Conservation (phyloP, 2,329 filamentous ascomycete species). For the Colletotrichum musicola region DNA sequence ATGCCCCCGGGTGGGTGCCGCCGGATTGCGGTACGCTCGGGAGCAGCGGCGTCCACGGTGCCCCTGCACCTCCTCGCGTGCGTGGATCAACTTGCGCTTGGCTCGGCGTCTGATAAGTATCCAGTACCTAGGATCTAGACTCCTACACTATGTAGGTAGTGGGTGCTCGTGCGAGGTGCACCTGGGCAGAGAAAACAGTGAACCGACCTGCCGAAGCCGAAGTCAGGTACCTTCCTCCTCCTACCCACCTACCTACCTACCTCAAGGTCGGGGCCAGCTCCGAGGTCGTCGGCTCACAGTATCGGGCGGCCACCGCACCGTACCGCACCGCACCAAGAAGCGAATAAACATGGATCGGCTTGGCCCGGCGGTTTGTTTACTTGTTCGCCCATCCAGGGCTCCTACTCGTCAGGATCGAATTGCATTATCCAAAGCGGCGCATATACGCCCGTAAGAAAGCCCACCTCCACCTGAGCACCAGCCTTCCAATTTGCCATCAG, state of each 20-base stretch:
- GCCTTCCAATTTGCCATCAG: background rate
- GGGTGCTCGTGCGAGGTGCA: background rate
- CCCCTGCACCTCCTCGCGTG: background rate
- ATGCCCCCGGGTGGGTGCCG: no score
- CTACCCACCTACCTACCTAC: background rate
- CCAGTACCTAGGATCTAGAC: background rate
- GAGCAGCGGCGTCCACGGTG: background rate
- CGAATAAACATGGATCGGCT: constrained; percentile 1
- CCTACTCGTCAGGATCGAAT: no score
- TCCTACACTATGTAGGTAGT: no score
- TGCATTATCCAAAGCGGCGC: constrained; percentile 2
- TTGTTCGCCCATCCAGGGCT: background rate
- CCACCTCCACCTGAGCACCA: background rate
- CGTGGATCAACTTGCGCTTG: constrained; percentile 18
- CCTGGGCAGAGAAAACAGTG: background rate
- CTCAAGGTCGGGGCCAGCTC: background rate
- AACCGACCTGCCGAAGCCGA: background rate
- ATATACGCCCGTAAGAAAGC: constrained; percentile 28
- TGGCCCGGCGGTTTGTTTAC: constrained; percentile 10
- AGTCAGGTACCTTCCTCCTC: background rate
- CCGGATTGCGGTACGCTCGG: background rate
- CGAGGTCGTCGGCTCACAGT: background rate
- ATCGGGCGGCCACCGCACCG: no score
- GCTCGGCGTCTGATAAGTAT: constrained; percentile 4
- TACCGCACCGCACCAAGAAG: background rate